phyloP scores from a whole-genome alignment of 805 yeast species.

The Yarrowia osloensis region DNA sequence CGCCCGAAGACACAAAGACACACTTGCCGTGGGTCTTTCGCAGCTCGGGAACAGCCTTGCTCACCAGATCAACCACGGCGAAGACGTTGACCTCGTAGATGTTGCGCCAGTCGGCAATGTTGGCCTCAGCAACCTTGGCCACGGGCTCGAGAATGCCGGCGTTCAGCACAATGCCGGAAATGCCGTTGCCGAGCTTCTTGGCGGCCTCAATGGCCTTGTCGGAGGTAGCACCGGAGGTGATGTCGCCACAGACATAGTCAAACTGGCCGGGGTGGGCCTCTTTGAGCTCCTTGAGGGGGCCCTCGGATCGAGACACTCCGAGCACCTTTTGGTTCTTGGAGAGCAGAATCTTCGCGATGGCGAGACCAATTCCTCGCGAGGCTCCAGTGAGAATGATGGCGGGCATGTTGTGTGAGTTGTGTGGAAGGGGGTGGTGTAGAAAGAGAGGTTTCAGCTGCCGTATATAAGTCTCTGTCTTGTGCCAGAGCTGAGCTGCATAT shows the following conservation, averaged over 20 bases:
- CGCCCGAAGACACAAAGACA: slow-evolving; percentile 88
- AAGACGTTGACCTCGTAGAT: slow-evolving; percentile 78
- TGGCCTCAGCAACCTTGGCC: slow-evolving; percentile 51
- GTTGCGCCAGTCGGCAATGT: slow-evolving; percentile 58
- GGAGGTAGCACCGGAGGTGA: slow-evolving; percentile 46
- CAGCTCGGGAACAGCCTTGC: slow-evolving; percentile 57
- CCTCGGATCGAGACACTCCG: slow-evolving; percentile 71
- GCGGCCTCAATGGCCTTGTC: slow-evolving; percentile 49
- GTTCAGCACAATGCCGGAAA: slow-evolving; percentile 61
- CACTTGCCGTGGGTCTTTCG: slow-evolving; percentile 59
- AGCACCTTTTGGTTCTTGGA: slow-evolving; percentile 51
- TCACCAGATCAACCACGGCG: slow-evolving; percentile 63
- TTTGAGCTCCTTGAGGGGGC: slow-evolving; percentile 49
- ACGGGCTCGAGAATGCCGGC: slow-evolving; percentile 86
- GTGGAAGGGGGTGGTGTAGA: background rate
- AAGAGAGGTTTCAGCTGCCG: background rate
- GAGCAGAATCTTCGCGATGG: slow-evolving; percentile 60
- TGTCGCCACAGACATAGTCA: slow-evolving; percentile 54
- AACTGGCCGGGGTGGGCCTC: slow-evolving; percentile 41
- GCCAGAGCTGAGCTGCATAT: too few relatives aligned
- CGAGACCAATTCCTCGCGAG: slow-evolving; percentile 73
- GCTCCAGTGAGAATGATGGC: slow-evolving; percentile 45
- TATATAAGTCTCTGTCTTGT: background rate
- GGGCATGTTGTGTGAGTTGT: slow-evolving; percentile 14
- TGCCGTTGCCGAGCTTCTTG: slow-evolving; percentile 49